Evolutionary conservation across 2,329 filamentous ascomycete species (phyloP).

Genomic region (Stagonosporopsis cucurbitacearum): DNA sequence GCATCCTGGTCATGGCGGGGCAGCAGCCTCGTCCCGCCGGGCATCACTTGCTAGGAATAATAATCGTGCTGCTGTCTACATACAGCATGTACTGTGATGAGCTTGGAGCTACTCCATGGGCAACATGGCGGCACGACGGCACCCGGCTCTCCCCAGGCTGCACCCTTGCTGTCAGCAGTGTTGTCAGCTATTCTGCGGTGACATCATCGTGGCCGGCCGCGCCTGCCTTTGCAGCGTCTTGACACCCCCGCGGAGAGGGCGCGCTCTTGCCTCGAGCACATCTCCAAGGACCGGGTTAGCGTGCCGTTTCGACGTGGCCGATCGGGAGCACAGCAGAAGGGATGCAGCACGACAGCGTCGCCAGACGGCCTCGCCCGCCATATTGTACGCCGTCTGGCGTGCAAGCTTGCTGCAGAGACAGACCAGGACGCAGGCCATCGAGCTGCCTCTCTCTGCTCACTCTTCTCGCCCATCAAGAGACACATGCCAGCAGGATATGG

Average conservation of each 20-base stretch:
- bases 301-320: conserved; percentile 14
- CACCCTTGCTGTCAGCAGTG: background rate
- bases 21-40: conserved; percentile 12
- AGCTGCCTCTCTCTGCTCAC: background rate
- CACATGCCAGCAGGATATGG: background rate
- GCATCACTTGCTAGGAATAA: too few relatives aligned
- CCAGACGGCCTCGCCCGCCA: conserved; percentile 20
- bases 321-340: conserved; percentile 19
- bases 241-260: background rate
- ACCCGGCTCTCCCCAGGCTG: too few relatives aligned
- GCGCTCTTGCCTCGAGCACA: conserved; percentile 19
- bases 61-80: too few relatives aligned
- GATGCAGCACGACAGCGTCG: conserved; percentile 19
- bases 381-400: conserved; percentile 2
- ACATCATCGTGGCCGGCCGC: conserved; percentile 5
- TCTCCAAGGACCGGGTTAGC: conserved; percentile 24
- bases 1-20: conserved; percentile 24
- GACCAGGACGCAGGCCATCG: background rate
- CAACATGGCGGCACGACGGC: too few relatives aligned
- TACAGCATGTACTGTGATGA: too few relatives aligned
- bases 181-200: background rate
- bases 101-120: background rate
- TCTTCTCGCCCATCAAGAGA: background rate
- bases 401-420: background rate
- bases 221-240: background rate